Base-by-base conservation (phyloP, 2,329 filamentous ascomycete genomes). In the Sporothrix dimorphospora region DNA sequence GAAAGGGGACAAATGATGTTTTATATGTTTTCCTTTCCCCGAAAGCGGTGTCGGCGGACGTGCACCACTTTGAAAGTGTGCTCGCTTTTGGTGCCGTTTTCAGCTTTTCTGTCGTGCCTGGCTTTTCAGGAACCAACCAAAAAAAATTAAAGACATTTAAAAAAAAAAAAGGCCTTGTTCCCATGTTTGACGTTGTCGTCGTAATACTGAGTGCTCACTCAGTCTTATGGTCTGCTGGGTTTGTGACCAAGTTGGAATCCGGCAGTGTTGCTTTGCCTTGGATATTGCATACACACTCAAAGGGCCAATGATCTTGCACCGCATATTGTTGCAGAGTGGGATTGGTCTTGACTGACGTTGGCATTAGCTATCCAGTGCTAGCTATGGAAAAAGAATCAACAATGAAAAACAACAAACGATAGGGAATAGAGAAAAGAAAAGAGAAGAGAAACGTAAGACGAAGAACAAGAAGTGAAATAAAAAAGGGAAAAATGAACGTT, bases 101-200 rank as follows among this genome's bases (percentile, higher is more conserved):
- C 27, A 27, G 59, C 38, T 45, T 45, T 65, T 65, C 59, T 65
- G 66, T 69, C 49, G 51, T 59, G 67, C 49, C 38, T 59, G 67
- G 47, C 67, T 69, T 69, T 42, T 14, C 42, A 69, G 67, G 47
- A 55, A 53, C 14, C 49, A 53, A 69, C 12, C 45, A 69, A 69
- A 69, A 67, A 68, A 68, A 68, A 68, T 68, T 11, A 38, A 68
- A 67, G 63, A 68, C 65, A 68, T 53, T 68, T 19, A 68, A 68
- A 68, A 53, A 53, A 53, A 14, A 2, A 38, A 38, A 4, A 12
- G 53, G 14, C 14, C 5, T 5, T 30, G 21, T 42, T 19, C n/a
- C 19, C 14, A 16, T 11, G 4, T 14, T 27, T 14, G 51, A 24
- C 4, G 9, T 19, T 19, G 47, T 19, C 40, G 40, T 42, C 40